phyloP scores from a whole-genome alignment of 1,284 basidiomycete species.

The Moniliophthora roreri region DNA sequence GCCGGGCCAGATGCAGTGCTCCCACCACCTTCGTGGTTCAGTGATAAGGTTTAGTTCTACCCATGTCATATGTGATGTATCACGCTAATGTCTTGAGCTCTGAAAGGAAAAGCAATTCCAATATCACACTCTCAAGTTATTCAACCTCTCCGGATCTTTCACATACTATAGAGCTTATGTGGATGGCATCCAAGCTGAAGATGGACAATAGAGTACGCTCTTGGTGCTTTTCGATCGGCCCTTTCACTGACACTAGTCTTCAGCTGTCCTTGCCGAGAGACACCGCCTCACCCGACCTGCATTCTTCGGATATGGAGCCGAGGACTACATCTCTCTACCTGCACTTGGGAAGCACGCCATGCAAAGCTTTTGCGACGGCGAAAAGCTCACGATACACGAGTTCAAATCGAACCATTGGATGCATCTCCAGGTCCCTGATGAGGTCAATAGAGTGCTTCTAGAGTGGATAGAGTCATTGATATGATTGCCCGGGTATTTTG shows the following conservation, averaged over 20 bases:
- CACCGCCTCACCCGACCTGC: not conserved
- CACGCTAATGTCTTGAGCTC: too few relatives aligned
- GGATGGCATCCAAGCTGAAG: not conserved
- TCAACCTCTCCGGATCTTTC: not conserved
- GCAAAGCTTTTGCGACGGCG: not conserved
- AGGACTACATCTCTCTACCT: not conserved
- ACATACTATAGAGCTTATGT: not conserved
- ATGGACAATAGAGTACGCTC: not conserved
- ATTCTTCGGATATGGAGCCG: not conserved
- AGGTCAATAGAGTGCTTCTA: not conserved
- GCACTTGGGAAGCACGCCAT: not conserved
- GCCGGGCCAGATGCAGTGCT: not conserved
- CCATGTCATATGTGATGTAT: too few relatives aligned
- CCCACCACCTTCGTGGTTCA: not conserved
- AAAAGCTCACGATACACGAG: not conserved
- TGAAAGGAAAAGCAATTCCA: not conserved
- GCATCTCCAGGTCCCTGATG: not conserved
- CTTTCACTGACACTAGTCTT: not conserved
- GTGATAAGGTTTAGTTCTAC: too few relatives aligned
- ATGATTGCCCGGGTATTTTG: too few relatives aligned
- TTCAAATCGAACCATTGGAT: conserved; percentile 5
- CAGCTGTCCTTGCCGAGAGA: not conserved
- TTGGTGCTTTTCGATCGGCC: not conserved
- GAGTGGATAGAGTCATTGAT: not conserved
- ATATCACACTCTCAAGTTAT: not conserved